Percentiles rank a stretch among this genome's conserved stretches.
These are phyloP conservation scores for Fraxinus floribunda DNA, from an alignment of 305 asterid species.

Conservation along the genomic window DNA sequence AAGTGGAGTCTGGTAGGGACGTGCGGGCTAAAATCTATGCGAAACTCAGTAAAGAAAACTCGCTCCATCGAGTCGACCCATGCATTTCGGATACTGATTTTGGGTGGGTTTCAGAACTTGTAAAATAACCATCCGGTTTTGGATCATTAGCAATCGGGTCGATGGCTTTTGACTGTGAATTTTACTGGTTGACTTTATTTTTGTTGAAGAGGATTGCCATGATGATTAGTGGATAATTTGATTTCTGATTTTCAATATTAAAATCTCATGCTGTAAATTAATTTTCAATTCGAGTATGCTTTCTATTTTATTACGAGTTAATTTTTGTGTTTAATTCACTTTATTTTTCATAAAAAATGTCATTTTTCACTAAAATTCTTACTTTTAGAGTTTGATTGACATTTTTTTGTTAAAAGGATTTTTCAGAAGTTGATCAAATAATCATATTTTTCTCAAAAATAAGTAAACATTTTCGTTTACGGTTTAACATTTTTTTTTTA, in stretches of 20 bases:
- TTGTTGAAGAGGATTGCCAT: background rate
- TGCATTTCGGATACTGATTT: slow-evolving; percentile 23
- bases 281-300: background rate
- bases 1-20: slow-evolving; percentile 48
- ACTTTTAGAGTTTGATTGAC: too few relatives aligned
- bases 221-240: background rate
- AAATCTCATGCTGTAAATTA: background rate
- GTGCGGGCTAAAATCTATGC: slow-evolving; percentile 44
- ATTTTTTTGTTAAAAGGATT: too few relatives aligned
- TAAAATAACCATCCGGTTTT: slow-evolving; percentile 19
- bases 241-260: background rate
- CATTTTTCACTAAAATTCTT: too few relatives aligned
- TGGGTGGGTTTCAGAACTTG: slow-evolving; percentile 42
- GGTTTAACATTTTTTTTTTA: too few relatives aligned
- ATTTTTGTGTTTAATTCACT: background rate
- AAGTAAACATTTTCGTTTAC: too few relatives aligned
- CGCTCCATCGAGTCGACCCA: slow-evolving; percentile 27
- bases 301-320: background rate
- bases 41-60: slow-evolving; percentile 44
- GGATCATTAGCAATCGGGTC: background rate
- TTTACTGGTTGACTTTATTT: background rate
- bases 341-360: too few relatives aligned
- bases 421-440: too few relatives aligned
- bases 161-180: background rate
- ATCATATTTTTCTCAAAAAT: too few relatives aligned